Base-by-base conservation (phyloP, 805 yeast species). In the Schwanniomyces polymorphus region DNA sequence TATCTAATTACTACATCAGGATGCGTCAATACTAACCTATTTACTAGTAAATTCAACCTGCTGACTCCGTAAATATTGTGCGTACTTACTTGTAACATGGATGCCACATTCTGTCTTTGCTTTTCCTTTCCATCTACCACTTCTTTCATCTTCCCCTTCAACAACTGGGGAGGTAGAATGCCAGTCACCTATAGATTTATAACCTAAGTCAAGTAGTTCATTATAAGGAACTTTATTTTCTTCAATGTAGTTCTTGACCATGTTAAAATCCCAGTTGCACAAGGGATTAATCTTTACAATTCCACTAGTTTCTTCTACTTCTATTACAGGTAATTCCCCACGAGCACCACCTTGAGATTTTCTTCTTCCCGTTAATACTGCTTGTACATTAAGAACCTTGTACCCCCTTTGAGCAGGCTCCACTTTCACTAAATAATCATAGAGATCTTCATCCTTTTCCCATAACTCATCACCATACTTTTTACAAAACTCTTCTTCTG, bases 51-150 rank as follows among this genome's bases (percentile, higher is more conserved):
- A 31, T 14, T 14, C 39, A 21, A 21, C 8, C 23, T 21, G 5
- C 1, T 35, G 28, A 12, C 25, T 27, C 43, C 67, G 61, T 48
- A 85, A 61, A 56, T 68, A 86, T 59, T 87, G 76, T 0, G 87
- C 82, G 62, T 87, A 92, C 52, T 87, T 80, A 23, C 85, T 78
- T 1, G 91, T 81, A 57, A 85, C 87, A 61, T 92, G 98, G 45
- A 92, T 91, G 2, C 98, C 98, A 69, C 98, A 92, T 64, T 92
- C 98, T 0, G 97, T 90, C 72, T 92, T 92, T 9, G 82, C 78
- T 63, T 86, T 80, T 2, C 97, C 97, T 73, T 87, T 86, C 98
- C 98, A 92, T 60, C 98, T 80, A 0, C 98, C 98, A n/a, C 94
- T 82, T 54, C 98, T 80, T 65, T 92, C 98, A 61, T 92, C 97